These are phyloP conservation scores for Salix koriyanagi DNA, from an alignment of 345 rosid genomes.

Conservation along the genomic window DNA sequence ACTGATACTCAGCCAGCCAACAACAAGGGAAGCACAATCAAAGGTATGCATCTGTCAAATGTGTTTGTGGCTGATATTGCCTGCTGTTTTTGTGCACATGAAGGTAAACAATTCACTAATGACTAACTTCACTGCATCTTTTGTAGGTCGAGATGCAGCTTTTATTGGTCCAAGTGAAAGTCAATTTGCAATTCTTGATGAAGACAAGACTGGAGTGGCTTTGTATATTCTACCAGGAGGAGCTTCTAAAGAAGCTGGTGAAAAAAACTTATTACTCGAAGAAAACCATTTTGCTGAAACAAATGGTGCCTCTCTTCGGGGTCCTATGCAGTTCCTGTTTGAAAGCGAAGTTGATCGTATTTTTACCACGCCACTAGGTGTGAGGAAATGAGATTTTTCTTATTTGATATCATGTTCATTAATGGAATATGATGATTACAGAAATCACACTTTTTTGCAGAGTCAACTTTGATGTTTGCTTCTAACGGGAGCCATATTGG, in stretches of 20 bases:
- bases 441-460: slow-evolving; percentile 40
- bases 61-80: neutral
- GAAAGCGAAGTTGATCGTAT: slow-evolving; percentile 87
- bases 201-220: slow-evolving; percentile 80
- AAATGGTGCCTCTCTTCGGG: slow-evolving; percentile 61
- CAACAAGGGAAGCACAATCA: slow-evolving; percentile 73
- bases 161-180: slow-evolving; percentile 78
- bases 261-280: slow-evolving; percentile 52
- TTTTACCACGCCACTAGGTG: slow-evolving; percentile 95
- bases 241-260: slow-evolving; percentile 51
- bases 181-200: slow-evolving; percentile 91
- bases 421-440: slow-evolving; percentile 26
- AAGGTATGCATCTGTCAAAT: slow-evolving; percentile 47
- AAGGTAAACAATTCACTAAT: neutral
- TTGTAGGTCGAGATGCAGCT: slow-evolving; percentile 84
- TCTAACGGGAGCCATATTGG: slow-evolving; percentile 78
- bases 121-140: neutral
- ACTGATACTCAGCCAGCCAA: slow-evolving; percentile 54
- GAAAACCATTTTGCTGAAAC: slow-evolving; percentile 52
- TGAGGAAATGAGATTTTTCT: slow-evolving; percentile 21
- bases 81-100: neutral
- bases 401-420: slow-evolving; percentile 14
- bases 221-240: slow-evolving; percentile 72
- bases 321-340: slow-evolving; percentile 80
- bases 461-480: slow-evolving; percentile 89